A percentile compares a stretch with the other conserved stretches of the same genome.
Evolutionary conservation across 2,329 filamentous ascomycete species (phyloP).

Genomic region (Sporothrix mexicana): DNA sequence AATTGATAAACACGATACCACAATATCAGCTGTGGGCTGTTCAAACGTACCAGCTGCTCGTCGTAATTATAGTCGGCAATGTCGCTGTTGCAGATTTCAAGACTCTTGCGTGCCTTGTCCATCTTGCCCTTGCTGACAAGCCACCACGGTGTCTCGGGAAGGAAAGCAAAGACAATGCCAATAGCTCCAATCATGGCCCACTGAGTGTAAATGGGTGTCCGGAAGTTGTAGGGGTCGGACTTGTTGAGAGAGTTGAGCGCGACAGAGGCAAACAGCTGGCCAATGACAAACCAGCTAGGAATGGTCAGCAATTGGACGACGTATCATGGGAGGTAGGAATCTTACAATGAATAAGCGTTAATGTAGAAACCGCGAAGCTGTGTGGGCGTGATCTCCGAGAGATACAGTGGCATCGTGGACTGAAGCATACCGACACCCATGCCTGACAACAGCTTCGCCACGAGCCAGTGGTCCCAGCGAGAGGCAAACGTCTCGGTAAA

Average conservation of each 20-base stretch:
- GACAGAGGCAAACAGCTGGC: slow-evolving; percentile 51
- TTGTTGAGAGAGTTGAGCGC: slow-evolving; percentile 47
- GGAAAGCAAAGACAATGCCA: slow-evolving; percentile 45
- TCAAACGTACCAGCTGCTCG: slow-evolving; percentile 42
- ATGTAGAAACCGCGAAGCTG: slow-evolving; percentile 48
- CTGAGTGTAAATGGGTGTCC: slow-evolving; percentile 51
- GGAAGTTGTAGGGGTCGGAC: slow-evolving; percentile 45
- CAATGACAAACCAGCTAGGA: slow-evolving; percentile 50
- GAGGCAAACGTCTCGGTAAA: slow-evolving; percentile 47
- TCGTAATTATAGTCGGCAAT: slow-evolving; percentile 45
- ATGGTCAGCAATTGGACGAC: neutral
- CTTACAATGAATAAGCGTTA: slow-evolving; percentile 48
- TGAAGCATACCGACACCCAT: slow-evolving; percentile 51
- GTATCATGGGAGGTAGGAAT: neutral
- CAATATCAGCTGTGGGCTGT: too few relatives aligned
- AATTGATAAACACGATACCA: neutral
- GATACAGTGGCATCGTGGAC: slow-evolving; percentile 49
- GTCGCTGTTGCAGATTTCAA: slow-evolving; percentile 41
- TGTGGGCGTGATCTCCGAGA: slow-evolving; percentile 50
- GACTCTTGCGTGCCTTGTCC: slow-evolving; percentile 43
- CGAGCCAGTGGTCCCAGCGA: slow-evolving; percentile 49
- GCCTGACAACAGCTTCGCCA: slow-evolving; percentile 43
- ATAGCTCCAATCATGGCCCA: slow-evolving; percentile 52
- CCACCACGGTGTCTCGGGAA: slow-evolving; percentile 51
- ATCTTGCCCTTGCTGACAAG: slow-evolving; percentile 44